phyloP scores from a whole-genome alignment of 2,329 filamentous ascomycete species.

The Diaporthe nobilis region DNA sequence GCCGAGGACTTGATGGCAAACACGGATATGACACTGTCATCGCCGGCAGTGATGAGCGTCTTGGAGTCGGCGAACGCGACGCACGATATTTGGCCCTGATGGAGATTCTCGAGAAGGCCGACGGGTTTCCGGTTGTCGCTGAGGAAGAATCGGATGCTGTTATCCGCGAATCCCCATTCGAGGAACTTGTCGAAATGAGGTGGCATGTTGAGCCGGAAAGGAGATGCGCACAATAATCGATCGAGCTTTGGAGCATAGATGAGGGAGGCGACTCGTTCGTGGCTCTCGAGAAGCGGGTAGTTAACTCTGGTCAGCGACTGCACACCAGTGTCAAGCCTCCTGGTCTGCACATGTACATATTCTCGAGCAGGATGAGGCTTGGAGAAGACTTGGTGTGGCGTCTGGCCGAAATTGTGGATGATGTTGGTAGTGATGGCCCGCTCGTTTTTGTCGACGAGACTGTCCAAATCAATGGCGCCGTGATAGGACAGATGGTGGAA shows the following conservation, averaged over 20 bases:
- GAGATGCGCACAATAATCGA: slow-evolving; percentile 84
- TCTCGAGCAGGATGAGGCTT: slow-evolving; percentile 85
- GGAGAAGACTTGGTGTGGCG: slow-evolving; percentile 93
- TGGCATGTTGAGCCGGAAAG: slow-evolving; percentile 88
- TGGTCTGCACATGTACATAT: slow-evolving; percentile 72
- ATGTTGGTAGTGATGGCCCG: slow-evolving; percentile 91
- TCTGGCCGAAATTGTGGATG: slow-evolving; percentile 99
- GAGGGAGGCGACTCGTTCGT: slow-evolving; percentile 85
- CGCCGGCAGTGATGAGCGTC: slow-evolving; percentile 91
- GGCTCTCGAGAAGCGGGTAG: slow-evolving; percentile 80
- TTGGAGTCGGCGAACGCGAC: slow-evolving; percentile 90
- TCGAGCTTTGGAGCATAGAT: slow-evolving; percentile 85
- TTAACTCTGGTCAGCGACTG: slow-evolving; percentile 84
- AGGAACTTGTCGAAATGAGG: slow-evolving; percentile 91
- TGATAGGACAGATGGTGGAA: slow-evolving; percentile 97
- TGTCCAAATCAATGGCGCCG: slow-evolving; percentile 92
- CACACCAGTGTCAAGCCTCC: slow-evolving; percentile 82
- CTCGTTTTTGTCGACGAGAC: slow-evolving; percentile 90
- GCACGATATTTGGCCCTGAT: slow-evolving; percentile 89
- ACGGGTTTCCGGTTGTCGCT: slow-evolving; percentile 84
- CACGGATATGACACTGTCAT: slow-evolving; percentile 91
- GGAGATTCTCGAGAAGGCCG: slow-evolving; percentile 93
- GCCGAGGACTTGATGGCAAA: slow-evolving; percentile 78
- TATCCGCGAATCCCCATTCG: slow-evolving; percentile 96
- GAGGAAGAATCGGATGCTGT: slow-evolving; percentile 91